phyloP scores from a whole-genome alignment of 495 filamentous ascomycete species.

The Penicillium herquei region DNA sequence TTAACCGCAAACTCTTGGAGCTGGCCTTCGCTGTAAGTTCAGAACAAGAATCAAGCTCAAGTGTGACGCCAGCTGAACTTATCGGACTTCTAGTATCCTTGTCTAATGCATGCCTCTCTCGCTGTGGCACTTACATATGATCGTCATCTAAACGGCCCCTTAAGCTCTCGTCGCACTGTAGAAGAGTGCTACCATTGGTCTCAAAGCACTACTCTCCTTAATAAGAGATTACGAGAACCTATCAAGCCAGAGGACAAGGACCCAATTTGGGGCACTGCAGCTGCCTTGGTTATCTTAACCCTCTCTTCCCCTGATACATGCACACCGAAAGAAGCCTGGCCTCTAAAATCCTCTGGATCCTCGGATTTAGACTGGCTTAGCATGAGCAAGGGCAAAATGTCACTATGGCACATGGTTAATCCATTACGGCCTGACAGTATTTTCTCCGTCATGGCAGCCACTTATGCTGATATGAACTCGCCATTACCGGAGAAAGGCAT shows the following conservation, averaged over 20 bases:
- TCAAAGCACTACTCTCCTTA: slow-evolving; percentile 37
- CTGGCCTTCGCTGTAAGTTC: slow-evolving; percentile 38
- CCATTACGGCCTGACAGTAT: slow-evolving; percentile 43
- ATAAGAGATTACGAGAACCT: slow-evolving; percentile 31
- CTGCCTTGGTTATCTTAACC: slow-evolving; percentile 34
- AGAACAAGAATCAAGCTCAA: not conserved
- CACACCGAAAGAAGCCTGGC: slow-evolving; percentile 44
- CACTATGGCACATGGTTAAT: slow-evolving; percentile 37
- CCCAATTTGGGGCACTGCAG: slow-evolving; percentile 46
- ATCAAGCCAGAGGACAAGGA: slow-evolving; percentile 40
- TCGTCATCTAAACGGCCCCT: slow-evolving; percentile 34
- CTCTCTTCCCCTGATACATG: slow-evolving; percentile 38
- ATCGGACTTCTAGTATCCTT: slow-evolving; percentile 34
- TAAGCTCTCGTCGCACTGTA: slow-evolving; percentile 23
- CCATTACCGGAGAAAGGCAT: slow-evolving; percentile 31
- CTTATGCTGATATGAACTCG: slow-evolving; percentile 27
- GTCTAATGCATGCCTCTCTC: slow-evolving; percentile 47
- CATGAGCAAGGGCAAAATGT: slow-evolving; percentile 44
- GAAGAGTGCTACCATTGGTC: slow-evolving; percentile 46
- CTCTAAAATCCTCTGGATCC: slow-evolving; percentile 29
- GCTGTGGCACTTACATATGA: slow-evolving; percentile 44
- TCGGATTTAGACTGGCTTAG: slow-evolving; percentile 43
- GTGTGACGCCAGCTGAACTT: slow-evolving; percentile 17
- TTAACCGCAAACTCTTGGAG: slow-evolving; percentile 36
- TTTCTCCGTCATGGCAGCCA: slow-evolving; percentile 35